Evolutionary conservation across 768 basidiomycete genomes (phyloP).

Genomic region (Auriscalpium vulgare): DNA sequence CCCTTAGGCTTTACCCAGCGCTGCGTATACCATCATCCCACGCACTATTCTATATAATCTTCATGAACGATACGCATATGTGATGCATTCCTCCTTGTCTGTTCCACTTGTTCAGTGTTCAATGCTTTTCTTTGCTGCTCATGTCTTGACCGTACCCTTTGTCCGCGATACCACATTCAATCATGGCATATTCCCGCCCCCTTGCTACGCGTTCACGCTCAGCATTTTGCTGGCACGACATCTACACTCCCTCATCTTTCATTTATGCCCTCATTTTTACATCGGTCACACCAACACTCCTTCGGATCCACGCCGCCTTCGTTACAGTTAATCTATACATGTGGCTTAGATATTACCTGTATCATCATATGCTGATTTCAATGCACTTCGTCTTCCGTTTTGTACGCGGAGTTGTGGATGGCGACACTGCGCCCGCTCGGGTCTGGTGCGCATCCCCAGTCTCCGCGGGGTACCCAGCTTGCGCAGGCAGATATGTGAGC

Average conservation of each 20-base stretch:
- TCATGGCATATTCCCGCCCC: constrained; percentile 5
- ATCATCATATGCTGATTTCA: constrained; percentile 22
- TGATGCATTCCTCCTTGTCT: constrained; percentile 6
- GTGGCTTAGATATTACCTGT: constrained; percentile 23
- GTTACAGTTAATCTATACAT: constrained; percentile 20
- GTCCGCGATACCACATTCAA: constrained; percentile 16
- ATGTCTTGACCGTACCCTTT: constrained; percentile 8
- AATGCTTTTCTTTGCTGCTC: constrained; percentile 15
- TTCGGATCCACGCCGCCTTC: constrained; percentile 15
- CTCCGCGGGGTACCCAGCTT: constrained; percentile 90
- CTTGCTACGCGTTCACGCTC: not conserved
- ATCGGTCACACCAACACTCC: constrained; percentile 10
- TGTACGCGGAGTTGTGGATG: constrained; percentile 92
- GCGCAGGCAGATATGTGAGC: not conserved
- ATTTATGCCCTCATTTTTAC: constrained; percentile 6
- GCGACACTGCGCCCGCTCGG: constrained; percentile 93
- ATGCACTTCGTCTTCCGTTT: constrained; percentile 5
- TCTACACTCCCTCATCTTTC: constrained; percentile 12
- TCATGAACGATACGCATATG: constrained; percentile 15
- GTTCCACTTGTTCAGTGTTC: not conserved
- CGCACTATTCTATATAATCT: constrained; percentile 15
- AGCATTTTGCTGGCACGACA: not conserved
- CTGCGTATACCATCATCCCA: constrained; percentile 4
- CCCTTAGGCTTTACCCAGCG: constrained; percentile 2
- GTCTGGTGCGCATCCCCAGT: constrained; percentile 94